Base-by-base conservation (phyloP, 2,329 filamentous ascomycete species). In the Fusarium beomiforme region DNA sequence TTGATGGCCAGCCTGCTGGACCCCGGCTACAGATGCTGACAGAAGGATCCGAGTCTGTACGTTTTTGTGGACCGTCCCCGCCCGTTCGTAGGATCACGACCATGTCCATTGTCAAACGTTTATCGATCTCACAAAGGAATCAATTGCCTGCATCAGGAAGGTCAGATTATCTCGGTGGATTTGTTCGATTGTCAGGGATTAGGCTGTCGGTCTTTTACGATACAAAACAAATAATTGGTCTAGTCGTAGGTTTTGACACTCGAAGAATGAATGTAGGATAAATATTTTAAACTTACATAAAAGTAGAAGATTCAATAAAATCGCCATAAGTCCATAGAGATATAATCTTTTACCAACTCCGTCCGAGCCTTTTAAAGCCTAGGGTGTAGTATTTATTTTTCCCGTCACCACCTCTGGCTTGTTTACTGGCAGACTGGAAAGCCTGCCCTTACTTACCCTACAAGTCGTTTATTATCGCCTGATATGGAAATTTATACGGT, bases 401-500 rank as follows among this genome's bases (percentile, higher is more conserved):
- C 26, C 10, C 10, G 26, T 29, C 26, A 29, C 26, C 26, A n/a
- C 26, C 26, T 10, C 2, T 8, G 10, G 26, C 2, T 16, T 34
- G 33, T 49, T 23, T 49, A 23, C 29, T 8, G 11, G 8, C 3
- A 26, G 14, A 31, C 21, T 23, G 14, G 2, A 10, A 33, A 23
- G n/a, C 14, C 12, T 24, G 21, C 12, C 6, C 16, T 21, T 21
- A 36, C 31, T 51, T 51, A 24, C 31, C 31, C 31, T 24, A 17
- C 23, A 33, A 8, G 6, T 5, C 5, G 10, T 3, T 39, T 7
- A 6, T 33, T 16, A n/a, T 24, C 17, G 14, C 11, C 13, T 3
- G 12, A 34, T 6, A 4, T 8, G 7, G 21, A 4, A 6, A 19
- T 21, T 12, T 36, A 17, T 5, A 9, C 0, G 9, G 6, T n/a